Base-by-base conservation (phyloP, 2,329 filamentous ascomycete genomes). In the Aspergillus sp. region DNA sequence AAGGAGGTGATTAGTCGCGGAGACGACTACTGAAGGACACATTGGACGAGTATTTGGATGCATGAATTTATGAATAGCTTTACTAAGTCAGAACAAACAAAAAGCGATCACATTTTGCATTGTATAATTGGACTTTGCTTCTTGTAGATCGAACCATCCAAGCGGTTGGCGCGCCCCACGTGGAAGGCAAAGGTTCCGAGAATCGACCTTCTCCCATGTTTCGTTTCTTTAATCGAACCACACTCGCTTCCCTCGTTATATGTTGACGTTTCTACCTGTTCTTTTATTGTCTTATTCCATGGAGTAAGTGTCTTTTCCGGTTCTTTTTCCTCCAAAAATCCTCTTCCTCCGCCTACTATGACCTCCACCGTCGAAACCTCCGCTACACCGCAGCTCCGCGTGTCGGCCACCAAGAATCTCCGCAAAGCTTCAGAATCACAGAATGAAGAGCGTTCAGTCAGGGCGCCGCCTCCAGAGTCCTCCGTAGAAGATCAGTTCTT, bases 1-100 rank as follows among this genome's bases (percentile, higher is more conserved):
- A 96, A 96, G 83, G 92, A 96, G 81, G 88, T 96, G 67, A 89
- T 96, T 71, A 93, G 90, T 77, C 87, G 91, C 64, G 92, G 92
- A 67, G 91, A 95, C 57, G 92, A 96, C 75, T 96, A 92, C 76
- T 96, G 34, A 86, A 77, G 60, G 9, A 31, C 51, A 25, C 23
- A 15, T 17, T 59, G 31, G 58, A 49, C 15, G 46, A 49, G 47
- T 43, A 46, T 41, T 38, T 30, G 48, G 31, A 43, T 19, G 47
- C 45, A 49, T 57, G 31, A 50, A 49, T 47, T 52, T n/a, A 55
- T 49, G 48, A 31, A 49, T 41, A 46, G 48, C 22, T 30, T 38
- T 23, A 54, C n/a, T 43, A 57, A 54, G n/a, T 46, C 28, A 45
- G 41, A 9, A 25, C 34, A 51, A 53, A 50, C 43, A n/a, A 50